Evolutionary conservation across 2,329 filamentous ascomycete species (phyloP).

Genomic region (Colletotrichum endophyticum): DNA sequence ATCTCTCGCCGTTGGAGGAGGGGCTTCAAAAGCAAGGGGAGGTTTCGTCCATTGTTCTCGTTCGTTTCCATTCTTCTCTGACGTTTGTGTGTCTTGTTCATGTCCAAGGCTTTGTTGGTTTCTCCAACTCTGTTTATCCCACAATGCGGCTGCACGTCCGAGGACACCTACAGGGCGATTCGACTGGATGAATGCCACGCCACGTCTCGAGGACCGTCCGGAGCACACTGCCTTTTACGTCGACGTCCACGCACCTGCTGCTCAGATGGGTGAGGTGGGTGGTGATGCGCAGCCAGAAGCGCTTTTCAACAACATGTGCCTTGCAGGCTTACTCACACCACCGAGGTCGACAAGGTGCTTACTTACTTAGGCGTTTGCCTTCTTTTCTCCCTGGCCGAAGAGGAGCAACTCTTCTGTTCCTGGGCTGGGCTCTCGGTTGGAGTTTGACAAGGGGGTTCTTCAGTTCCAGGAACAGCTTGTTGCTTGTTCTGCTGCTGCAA

Average conservation of each 20-base stretch:
- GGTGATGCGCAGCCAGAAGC: neutral
- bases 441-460: neutral
- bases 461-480: neutral
- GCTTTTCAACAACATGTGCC: neutral
- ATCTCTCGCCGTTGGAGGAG: neutral
- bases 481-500: neutral
- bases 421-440: neutral
- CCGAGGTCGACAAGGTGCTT: neutral
- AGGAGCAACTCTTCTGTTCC: neutral
- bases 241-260: neutral
- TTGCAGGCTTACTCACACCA: slow-evolving; percentile 5
- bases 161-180: neutral
- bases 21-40: neutral
- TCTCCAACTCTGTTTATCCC: neutral
- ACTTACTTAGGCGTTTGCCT: neutral
- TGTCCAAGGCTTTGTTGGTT: neutral
- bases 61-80: neutral
- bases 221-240: neutral
- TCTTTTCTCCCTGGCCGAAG: neutral
- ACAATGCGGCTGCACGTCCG: neutral
- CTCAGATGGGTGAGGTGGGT: neutral
- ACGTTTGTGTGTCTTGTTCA: neutral
- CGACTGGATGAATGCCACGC: neutral
- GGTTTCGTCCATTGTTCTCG: neutral
- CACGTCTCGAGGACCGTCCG: neutral